Percentiles rank a stretch among this genome's conserved stretches.
Conservation (phyloP, 352 stramenopile genomes). For the Phytophthora meadii region DNA sequence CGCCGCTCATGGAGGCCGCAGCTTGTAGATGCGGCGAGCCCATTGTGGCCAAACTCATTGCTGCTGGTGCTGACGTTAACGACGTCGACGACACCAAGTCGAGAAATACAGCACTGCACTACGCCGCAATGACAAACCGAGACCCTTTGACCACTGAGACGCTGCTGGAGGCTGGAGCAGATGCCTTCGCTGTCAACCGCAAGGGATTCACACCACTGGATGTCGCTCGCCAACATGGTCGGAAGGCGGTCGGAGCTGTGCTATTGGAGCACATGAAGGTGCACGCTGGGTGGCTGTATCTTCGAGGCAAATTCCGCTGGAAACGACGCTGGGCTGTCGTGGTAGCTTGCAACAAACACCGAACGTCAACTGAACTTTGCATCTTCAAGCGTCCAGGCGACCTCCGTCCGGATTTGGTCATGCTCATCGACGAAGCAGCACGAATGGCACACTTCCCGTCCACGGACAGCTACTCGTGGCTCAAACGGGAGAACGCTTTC, state of each 20-base stretch:
- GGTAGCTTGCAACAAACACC: conserved; percentile 59
- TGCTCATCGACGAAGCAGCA: conserved; percentile 47
- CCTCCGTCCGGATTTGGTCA: conserved; percentile 38
- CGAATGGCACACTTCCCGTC: conserved; percentile 34
- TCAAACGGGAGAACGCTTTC: conserved; percentile 50
- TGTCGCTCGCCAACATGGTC: conserved; percentile 60
- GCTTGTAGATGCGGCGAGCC: conserved; percentile 47
- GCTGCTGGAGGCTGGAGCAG: conserved; percentile 56
- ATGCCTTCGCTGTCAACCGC: conserved; percentile 61
- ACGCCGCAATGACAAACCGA: conserved; percentile 54
- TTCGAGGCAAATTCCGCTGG: conserved; percentile 60
- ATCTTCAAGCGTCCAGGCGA: conserved; percentile 48
- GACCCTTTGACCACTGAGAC: conserved; percentile 52
- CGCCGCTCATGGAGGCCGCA: conserved; percentile 75
- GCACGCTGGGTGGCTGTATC: conserved; percentile 62
- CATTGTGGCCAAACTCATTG: conserved; percentile 53
- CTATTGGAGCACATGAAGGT: conserved; percentile 61
- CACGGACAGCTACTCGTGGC: conserved; percentile 44
- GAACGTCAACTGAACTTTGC: conserved; percentile 60
- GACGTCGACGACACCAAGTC: conserved; percentile 44
- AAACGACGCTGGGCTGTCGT: conserved; percentile 68
- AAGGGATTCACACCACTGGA: conserved; percentile 69
- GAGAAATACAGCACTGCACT: conserved; percentile 72
- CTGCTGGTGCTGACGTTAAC: conserved; percentile 58
- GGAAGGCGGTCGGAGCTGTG: conserved; percentile 47